These are phyloP conservation scores for Blastocladiella emersonii DNA, from an alignment of 371 early-diverging fungal genomes.

Conservation along the genomic window DNA sequence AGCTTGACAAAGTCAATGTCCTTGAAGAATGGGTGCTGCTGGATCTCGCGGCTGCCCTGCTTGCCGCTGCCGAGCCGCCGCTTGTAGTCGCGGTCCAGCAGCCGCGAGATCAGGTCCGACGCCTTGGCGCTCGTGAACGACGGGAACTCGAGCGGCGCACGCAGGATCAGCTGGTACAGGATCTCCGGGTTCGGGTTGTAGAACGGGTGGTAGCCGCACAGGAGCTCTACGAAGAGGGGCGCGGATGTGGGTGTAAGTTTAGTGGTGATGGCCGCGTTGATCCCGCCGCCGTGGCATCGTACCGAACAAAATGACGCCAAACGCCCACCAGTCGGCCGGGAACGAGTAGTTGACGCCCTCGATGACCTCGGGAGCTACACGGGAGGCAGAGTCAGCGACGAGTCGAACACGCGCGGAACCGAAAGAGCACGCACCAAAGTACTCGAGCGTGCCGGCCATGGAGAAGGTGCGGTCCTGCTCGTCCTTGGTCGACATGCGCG, in stretches of 20 bases:
- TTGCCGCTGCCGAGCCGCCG: slow-evolving; percentile 15
- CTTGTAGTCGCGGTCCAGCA: slow-evolving; percentile 17
- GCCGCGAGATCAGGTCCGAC: slow-evolving; percentile 12
- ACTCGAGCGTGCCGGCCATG: slow-evolving; percentile 42
- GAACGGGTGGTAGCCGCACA: slow-evolving; percentile 32
- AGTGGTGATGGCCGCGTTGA: no score
- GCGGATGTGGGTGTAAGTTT: no score
- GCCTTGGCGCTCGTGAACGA: slow-evolving; percentile 10
- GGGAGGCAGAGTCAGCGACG: no score
- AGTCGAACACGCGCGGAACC: neutral
- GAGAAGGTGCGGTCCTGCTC: slow-evolving; percentile 8
- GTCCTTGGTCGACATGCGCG: slow-evolving; percentile 15
- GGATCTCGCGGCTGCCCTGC: slow-evolving; percentile 12
- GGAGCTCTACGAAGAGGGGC: slow-evolving; percentile 22
- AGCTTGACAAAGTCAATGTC: slow-evolving; percentile 11
- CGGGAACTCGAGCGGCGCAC: slow-evolving; percentile 19
- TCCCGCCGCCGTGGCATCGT: slow-evolving; percentile 12
- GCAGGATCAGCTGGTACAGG: slow-evolving; percentile 20
- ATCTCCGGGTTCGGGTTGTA: slow-evolving; percentile 19
- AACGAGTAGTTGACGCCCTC: slow-evolving; percentile 25
- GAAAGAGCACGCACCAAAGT: slow-evolving; percentile 14
- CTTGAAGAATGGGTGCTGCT: slow-evolving; percentile 6
- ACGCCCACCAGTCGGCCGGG: slow-evolving; percentile 42
- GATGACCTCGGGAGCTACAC: slow-evolving; percentile 45
- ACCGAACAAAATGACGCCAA: slow-evolving; percentile 33